Conservation (phyloP, 192 early-diverging fungal species). For the Umbelopsis vinacea region DNA sequence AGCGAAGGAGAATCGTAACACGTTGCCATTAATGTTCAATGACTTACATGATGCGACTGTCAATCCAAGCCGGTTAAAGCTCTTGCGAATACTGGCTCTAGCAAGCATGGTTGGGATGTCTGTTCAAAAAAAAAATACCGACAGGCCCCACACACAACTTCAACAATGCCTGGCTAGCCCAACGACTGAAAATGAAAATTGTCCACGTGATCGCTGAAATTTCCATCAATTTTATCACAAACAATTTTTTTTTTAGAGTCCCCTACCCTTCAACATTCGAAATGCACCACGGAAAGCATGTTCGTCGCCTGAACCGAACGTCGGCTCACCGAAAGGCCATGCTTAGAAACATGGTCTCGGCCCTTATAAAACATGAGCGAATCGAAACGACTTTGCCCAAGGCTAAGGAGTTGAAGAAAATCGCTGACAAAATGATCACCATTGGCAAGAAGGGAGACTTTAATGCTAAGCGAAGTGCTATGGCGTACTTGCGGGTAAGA, state of each 20-base stretch:
- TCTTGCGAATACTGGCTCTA: not conserved
- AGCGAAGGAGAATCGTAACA: not conserved
- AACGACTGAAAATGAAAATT: too few relatives aligned
- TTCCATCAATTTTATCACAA: not conserved
- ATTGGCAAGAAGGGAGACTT: constrained; percentile 75
- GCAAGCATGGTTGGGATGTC: not conserved
- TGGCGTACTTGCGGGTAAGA: constrained; percentile 57
- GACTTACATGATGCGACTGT: not conserved
- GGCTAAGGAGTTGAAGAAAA: constrained; percentile 85
- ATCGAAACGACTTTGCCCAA: constrained; percentile 94
- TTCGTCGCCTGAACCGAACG: constrained; percentile 65
- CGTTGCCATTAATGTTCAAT: not conserved
- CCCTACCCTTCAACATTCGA: not conserved
- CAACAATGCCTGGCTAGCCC: too few relatives aligned
- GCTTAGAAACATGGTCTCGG: constrained; percentile 82
- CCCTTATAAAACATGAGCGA: constrained; percentile 85
- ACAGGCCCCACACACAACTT: too few relatives aligned
- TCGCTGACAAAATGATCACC: constrained; percentile 89
- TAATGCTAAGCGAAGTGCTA: constrained; percentile 63
- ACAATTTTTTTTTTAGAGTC: constrained; percentile 18
- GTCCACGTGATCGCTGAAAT: not conserved
- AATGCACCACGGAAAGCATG: constrained; percentile 66
- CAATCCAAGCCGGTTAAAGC: not conserved
- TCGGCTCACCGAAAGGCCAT: constrained; percentile 74
- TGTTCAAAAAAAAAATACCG: too few relatives aligned